These are phyloP conservation scores for Benincasa hispida DNA, from an alignment of 306 rosid genomes.

Conservation along the genomic window DNA sequence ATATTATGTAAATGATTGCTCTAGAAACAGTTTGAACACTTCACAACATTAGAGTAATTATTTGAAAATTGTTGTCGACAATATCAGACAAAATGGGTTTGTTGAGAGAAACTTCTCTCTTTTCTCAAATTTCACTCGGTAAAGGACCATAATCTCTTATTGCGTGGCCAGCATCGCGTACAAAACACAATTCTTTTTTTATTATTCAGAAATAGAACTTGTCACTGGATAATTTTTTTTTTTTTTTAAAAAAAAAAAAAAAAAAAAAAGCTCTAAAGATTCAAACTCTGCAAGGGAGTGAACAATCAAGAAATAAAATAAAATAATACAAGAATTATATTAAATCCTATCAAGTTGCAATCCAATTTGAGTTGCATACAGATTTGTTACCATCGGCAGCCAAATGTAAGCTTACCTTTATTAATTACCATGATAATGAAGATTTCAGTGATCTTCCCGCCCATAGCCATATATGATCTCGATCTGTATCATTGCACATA, in stretches of 20 bases:
- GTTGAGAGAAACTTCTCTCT: not conserved
- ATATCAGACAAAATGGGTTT: not conserved
- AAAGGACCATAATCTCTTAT: not conserved
- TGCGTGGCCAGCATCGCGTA: not conserved
- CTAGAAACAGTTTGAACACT: not conserved
- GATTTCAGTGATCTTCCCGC: slow-evolving; percentile 61
- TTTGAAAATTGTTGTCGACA: not conserved
- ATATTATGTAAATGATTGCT: not conserved
- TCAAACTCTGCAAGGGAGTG: not conserved
- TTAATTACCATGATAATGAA: slow-evolving; percentile 25
- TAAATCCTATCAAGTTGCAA: not conserved
- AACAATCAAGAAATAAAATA: too few relatives aligned
- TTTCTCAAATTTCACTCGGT: not conserved
- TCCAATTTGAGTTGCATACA: not conserved
- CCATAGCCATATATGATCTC: slow-evolving; percentile 83
- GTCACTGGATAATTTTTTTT: too few relatives aligned
- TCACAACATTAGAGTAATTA: not conserved
- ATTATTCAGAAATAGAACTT: too few relatives aligned
- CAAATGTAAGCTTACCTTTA: slow-evolving; percentile 31
- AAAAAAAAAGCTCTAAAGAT: not conserved
- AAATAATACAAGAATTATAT: not conserved
- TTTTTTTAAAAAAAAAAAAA: too few relatives aligned
- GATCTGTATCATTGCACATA: slow-evolving; percentile 41
- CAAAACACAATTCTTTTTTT: too few relatives aligned
- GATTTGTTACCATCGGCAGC: not conserved